phyloP scores from a whole-genome alignment of 106 monocot species.

The Dendrobium officinale region DNA sequence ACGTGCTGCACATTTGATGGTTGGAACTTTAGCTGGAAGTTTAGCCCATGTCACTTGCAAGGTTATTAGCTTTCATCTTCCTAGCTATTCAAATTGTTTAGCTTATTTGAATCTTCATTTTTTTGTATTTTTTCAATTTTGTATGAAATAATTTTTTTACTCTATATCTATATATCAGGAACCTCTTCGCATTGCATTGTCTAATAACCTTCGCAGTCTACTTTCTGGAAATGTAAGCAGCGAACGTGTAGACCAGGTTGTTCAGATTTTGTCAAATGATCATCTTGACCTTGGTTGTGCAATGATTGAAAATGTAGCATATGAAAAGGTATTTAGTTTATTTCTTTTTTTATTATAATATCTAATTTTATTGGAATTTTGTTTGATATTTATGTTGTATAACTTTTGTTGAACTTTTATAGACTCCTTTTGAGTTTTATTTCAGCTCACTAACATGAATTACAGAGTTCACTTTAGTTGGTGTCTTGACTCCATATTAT shows the following conservation, averaged over 20 bases:
- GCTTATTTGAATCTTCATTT: not conserved
- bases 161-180: conserved; percentile 48
- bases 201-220: conserved; percentile 58
- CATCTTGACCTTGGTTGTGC: conserved; percentile 98
- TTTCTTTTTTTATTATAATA: not conserved
- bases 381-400: not conserved
- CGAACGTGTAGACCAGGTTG: conserved; percentile 71
- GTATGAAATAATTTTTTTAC: not conserved
- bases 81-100: not conserved
- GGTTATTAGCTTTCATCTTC: conserved; percentile 30
- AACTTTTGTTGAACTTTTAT: not conserved
- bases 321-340: conserved; percentile 54
- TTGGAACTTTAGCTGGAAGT: conserved; percentile 87
- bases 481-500: not conserved
- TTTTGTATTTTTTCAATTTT: not conserved
- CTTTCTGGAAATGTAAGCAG: conserved; percentile 52
- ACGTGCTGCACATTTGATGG: conserved; percentile 84
- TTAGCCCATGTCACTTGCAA: conserved; percentile 98
- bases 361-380: too few relatives aligned
- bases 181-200: conserved; percentile 75
- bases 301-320: conserved; percentile 83
- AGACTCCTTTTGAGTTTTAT: not conserved
- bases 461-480: not conserved
- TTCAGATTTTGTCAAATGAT: conserved; percentile 80
- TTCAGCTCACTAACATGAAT: not conserved